These are phyloP conservation scores for Solanum arcanum DNA, from an alignment of 257 asterid genomes.

Conservation along the genomic window DNA sequence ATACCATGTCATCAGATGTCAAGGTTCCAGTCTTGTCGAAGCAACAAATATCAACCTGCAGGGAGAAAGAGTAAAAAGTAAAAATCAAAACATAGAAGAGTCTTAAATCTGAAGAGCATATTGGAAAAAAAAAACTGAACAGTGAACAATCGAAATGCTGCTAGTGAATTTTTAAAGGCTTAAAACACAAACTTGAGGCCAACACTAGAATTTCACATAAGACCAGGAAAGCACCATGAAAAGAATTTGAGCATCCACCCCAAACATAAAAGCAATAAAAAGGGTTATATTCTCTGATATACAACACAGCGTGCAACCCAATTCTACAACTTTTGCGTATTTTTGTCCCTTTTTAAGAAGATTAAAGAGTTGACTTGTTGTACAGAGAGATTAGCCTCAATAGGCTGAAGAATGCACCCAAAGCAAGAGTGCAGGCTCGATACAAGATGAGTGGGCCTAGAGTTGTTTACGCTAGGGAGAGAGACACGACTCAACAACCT, in stretches of 20 bases:
- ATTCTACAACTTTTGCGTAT: not conserved
- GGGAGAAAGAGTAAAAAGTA: slow-evolving; percentile 11
- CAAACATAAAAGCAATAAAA: not conserved
- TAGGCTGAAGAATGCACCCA: not conserved
- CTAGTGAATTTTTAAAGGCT: not conserved
- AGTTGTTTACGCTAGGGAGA: not conserved
- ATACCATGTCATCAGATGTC: slow-evolving; percentile 99
- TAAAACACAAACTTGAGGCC: not conserved
- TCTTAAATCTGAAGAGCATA: not conserved
- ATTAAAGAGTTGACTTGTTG: not conserved
- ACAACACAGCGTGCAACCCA: not conserved
- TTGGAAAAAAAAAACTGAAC: not conserved
- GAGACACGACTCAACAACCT: not conserved
- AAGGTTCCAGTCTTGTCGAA: slow-evolving; percentile 97
- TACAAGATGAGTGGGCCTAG: not conserved
- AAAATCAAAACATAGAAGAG: not conserved
- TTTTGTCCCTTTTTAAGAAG: not conserved
- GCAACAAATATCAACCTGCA: slow-evolving; percentile 98
- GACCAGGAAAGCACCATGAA: not conserved
- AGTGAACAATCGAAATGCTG: not conserved
- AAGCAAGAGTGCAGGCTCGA: not conserved
- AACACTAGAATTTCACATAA: not conserved
- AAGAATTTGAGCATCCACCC: not conserved
- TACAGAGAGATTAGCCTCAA: not conserved
- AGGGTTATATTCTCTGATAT: not conserved